Base-by-base conservation (phyloP, 129 eudicot genomes). In the Artemisia argyi region DNA sequence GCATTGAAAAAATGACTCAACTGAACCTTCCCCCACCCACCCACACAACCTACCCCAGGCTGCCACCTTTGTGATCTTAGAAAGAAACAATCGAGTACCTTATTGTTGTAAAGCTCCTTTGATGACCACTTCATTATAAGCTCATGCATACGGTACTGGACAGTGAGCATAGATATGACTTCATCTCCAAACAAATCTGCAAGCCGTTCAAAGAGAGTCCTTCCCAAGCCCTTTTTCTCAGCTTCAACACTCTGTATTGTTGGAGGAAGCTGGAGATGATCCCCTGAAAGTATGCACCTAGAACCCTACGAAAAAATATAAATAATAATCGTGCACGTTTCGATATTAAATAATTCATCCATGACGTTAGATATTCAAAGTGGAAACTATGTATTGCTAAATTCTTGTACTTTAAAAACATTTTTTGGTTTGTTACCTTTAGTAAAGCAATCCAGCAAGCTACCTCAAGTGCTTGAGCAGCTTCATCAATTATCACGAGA, bases 191-290 rank as follows among this genome's bases (percentile, higher is more conserved):
- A 90, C 77, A 94, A 77, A 48, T 90, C 97, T 13, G 94, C 89
- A 58, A 94, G 88, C 55, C 96, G 96, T 75, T 94, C 96, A 72
- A 94, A 94, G 44, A 94, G 90, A 46, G 99, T 94, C 81, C 78
- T 84, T 64, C 99, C 97, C 76, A 94, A 74, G 39, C 99, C 99
- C 79, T 87, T 94, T 78, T 87, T 86, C 82, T 88, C 97, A 44
- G 97, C 99, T 86, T 90, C 97, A 79, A 86, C 85, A 79, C 97
- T 90, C 76, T 94, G 99, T 70, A 94, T 85, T 58, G 99, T 94
- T 69, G 99, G 99, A 65, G 97, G 99, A 75, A 94, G 97, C 83
- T 94, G 99, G 59, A 94, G 93, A 81, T 94, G 99, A 76, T 94
- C 99, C 52, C 99, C 99, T 1, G 91, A 85, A 55, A 94, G 92